A percentile compares a stretch with the other conserved stretches of the same genome.
Conservation (phyloP, 2,329 filamentous ascomycete genomes). For the Dactylellina drechsleri region DNA sequence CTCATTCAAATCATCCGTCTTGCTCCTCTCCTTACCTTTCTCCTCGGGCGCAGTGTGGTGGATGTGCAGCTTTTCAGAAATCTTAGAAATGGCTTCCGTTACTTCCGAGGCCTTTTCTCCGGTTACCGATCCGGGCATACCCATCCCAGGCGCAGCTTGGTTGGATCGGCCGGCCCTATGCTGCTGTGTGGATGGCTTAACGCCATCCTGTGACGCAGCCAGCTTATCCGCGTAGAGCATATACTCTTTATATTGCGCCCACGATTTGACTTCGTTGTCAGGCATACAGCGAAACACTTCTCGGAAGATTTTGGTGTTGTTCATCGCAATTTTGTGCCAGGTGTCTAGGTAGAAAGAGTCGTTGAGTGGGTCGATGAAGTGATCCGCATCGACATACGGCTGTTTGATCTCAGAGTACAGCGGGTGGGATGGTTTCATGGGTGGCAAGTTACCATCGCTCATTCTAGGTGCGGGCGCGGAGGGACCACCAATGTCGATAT, state of each 20-base stretch:
- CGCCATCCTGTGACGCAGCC: constrained; percentile 70
- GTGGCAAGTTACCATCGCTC: constrained; percentile 63
- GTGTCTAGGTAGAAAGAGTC: constrained; percentile 84
- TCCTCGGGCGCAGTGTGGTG: constrained; percentile 56
- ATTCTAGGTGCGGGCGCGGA: constrained; percentile 67
- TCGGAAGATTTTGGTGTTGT: constrained; percentile 94
- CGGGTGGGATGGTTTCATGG: constrained; percentile 62
- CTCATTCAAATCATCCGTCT: constrained; percentile 57
- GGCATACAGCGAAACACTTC: constrained; percentile 97
- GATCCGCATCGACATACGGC: constrained; percentile 83
- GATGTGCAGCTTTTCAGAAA: constrained; percentile 58
- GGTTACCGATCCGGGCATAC: constrained; percentile 16
- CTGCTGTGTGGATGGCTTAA: constrained; percentile 64
- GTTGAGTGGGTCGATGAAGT: constrained; percentile 90
- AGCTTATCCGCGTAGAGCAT: constrained; percentile 81
- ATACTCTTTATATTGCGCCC: constrained; percentile 91
- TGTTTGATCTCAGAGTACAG: constrained; percentile 75
- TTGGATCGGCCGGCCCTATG: constrained; percentile 65
- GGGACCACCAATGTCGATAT: constrained; percentile 84
- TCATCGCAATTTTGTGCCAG: constrained; percentile 86
- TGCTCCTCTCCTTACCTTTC: constrained; percentile 59
- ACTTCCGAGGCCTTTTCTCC: constrained; percentile 52
- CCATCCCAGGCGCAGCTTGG: constrained; percentile 63
- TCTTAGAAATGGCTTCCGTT: constrained; percentile 55
- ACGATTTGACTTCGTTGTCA: constrained; percentile 90